These are phyloP conservation scores for Ganoderma leucocontextum DNA, from an alignment of 1,284 basidiomycete genomes.

Conservation along the genomic window DNA sequence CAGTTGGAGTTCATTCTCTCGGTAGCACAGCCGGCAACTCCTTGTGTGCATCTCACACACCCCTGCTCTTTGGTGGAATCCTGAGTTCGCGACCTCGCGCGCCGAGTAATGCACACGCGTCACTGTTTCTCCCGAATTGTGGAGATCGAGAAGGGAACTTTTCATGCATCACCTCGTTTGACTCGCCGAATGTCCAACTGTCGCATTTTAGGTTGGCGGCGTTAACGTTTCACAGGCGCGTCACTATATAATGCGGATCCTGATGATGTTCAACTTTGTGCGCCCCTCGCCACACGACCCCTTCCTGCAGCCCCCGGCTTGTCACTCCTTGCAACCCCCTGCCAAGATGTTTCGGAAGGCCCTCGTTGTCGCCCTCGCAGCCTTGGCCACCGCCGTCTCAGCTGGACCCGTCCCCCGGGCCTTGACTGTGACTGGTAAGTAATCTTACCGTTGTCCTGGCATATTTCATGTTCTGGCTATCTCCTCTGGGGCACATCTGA, in stretches of 20 bases:
- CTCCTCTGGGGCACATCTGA: neutral
- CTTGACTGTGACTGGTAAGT: neutral
- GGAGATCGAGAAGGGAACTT: neutral
- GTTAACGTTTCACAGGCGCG: neutral
- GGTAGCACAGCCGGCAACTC: neutral
- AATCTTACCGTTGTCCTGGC: neutral
- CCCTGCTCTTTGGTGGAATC: too few relatives aligned
- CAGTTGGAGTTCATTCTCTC: neutral
- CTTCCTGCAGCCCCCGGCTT: neutral
- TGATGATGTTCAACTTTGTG: neutral
- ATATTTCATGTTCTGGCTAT: neutral
- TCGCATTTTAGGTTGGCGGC: neutral
- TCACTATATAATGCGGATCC: neutral
- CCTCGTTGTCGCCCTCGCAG: neutral
- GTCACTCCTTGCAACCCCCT: neutral
- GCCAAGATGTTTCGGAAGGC: conserved; percentile 3
- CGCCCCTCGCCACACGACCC: neutral
- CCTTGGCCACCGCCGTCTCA: neutral
- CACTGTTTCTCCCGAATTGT: neutral
- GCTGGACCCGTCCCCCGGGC: neutral
- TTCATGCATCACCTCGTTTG: neutral
- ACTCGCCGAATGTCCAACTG: neutral
- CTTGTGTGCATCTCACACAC: neutral
- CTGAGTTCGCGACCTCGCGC: too few relatives aligned
- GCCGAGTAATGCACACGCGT: neutral